Evolutionary conservation across 164 flowering plant species (phyloP).

Genomic region (Liriodendron chinense): DNA sequence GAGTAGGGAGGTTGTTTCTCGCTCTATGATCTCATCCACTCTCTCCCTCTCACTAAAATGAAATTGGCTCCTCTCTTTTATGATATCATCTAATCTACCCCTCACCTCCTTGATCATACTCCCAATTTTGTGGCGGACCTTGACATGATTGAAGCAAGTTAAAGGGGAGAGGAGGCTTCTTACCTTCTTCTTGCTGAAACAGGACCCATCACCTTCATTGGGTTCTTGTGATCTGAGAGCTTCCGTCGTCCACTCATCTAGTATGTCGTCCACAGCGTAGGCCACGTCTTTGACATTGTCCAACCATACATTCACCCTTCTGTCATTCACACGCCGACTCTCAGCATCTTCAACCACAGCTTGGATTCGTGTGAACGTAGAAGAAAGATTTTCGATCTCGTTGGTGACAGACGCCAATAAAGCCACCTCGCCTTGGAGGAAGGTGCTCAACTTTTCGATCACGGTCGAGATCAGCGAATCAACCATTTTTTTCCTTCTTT

Average conservation of each 20-base stretch:
- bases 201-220: neutral
- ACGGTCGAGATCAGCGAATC: no score
- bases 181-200: neutral
- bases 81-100: neutral
- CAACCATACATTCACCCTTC: neutral
- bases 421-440: neutral
- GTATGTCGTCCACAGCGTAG: conserved; percentile 1
- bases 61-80: neutral
- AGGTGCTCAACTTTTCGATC: no score
- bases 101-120: neutral
- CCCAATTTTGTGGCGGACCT: neutral
- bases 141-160: neutral
- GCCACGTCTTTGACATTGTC: neutral
- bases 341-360: neutral
- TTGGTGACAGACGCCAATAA: neutral
- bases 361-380: neutral
- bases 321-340: neutral
- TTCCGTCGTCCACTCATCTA: neutral
- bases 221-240: neutral
- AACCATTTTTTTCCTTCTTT: no score
- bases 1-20: neutral
- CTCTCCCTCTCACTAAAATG: neutral
- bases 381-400: neutral
- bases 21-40: neutral
- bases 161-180: neutral